Evolutionary conservation across 768 basidiomycete species (phyloP), one percentile per base, ranked within the genome.

Genomic region (Xerocomellus chrysenteron): DNA sequence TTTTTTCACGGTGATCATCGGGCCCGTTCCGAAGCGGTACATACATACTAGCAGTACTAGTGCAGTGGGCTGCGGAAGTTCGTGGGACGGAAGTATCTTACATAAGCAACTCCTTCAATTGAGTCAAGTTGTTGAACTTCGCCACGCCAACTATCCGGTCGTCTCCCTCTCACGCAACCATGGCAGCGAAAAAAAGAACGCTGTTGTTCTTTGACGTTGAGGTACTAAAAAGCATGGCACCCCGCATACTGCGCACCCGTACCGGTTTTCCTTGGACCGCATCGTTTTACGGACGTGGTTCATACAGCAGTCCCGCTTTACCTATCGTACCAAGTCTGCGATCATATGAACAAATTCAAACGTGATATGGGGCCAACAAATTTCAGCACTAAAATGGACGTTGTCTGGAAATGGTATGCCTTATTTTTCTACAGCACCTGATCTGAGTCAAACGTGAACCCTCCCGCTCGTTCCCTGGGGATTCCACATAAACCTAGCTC

Each of bases 391-490:
- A 58, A 62, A 58, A 43, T 21, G 45, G 54, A 13, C 16, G 0
- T 44, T 46, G 46, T 59, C 68, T 59, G 5, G 32, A 66, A 65
- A 67, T 58, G 57, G 68, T 58, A 58, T 60, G 56, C 17, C 56
- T 67, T 62, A 54, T 71, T 40, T 53, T 47, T 42, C 24, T 51
- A 59, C 61, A 53, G 55, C 65, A 54, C 28, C 17, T 33, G 8
- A 17, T 26, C 21, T 2, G 21, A 21, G 21, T 21, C 41, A 46
- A 14, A 41, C 37, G 7, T 19, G 12, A 52, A 11, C 28, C 14
- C 11, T 51, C 26, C 17, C 13, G 16, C 41, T 39, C 13, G 14
- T 32, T 44, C 21, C 35, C 12, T 17, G n/a, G 24, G 8, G 19
- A 45, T 49, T 45, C 45, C 42, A 36, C 16, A 17, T 33, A 16